phyloP scores from a whole-genome alignment of 23 red algal genomes.

The Chondrus crispus region DNA sequence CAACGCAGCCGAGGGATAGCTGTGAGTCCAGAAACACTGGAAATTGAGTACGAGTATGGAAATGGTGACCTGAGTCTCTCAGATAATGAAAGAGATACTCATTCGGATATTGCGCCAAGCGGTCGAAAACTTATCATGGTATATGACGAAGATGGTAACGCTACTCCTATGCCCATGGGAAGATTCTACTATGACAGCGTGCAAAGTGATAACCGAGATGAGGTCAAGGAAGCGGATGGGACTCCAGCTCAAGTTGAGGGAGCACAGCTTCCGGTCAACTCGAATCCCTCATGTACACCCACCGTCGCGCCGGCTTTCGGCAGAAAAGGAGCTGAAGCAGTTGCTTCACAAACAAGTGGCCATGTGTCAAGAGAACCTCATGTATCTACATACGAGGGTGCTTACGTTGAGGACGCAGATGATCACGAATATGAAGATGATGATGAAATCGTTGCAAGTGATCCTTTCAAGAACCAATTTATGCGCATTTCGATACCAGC shows the following conservation, averaged over 20 bases:
- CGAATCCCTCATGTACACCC: too few relatives aligned
- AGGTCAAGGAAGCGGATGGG: neutral
- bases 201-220: neutral
- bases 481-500: constrained; percentile 34
- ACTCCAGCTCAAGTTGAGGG: neutral
- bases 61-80: neutral
- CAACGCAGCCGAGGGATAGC: neutral
- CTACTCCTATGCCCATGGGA: constrained; percentile 24
- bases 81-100: neutral
- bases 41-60: neutral
- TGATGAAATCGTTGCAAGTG: neutral
- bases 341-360: too few relatives aligned
- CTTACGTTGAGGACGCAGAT: neutral
- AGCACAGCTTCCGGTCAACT: neutral
- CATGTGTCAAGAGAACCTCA: neutral
- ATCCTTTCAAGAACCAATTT: constrained; percentile 25
- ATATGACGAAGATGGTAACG: constrained; percentile 24
- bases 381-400: too few relatives aligned
- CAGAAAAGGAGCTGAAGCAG: neutral
- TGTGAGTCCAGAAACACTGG: neutral
- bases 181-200: constrained; percentile 23
- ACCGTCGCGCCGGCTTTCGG: neutral
- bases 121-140: constrained; percentile 10
- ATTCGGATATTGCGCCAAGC: neutral
- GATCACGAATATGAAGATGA: constrained; percentile 34